Percentiles rank a stretch among this genome's conserved stretches.
These are phyloP conservation scores for Pezizomycotina sp. DNA, from an alignment of 2,329 filamentous ascomycete species.

Conservation along the genomic window DNA sequence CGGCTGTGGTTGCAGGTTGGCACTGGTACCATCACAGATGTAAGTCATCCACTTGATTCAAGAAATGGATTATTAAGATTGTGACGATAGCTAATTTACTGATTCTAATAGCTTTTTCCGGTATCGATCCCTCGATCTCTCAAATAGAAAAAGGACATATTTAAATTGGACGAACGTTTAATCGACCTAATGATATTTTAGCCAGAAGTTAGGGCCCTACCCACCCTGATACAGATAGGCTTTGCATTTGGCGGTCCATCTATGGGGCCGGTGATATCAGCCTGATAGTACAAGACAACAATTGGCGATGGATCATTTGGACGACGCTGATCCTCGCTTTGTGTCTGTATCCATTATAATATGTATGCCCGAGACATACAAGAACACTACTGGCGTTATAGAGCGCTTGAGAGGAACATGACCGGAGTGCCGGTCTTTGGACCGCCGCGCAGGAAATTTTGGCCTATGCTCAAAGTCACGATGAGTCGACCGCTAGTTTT, in stretches of 20 bases:
- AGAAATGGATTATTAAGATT: too few species aligned
- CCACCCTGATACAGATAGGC: constrained; percentile 3
- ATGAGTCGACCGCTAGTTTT: constrained; percentile 1
- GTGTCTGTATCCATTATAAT: constrained; percentile 6
- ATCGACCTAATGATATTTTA: too few species aligned
- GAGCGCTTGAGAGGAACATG: constrained; percentile 5
- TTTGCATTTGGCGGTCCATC: constrained; percentile 4
- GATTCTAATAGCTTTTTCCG: too few species aligned
- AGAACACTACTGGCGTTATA: neutral
- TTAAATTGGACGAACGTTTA: too few species aligned
- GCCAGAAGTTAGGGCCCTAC: constrained; percentile 1
- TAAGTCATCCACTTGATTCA: too few species aligned
- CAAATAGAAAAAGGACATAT: too few species aligned
- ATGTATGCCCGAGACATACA: constrained; percentile 10
- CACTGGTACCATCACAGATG: constrained; percentile 4
- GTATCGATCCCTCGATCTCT: too few species aligned
- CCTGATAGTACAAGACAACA: constrained; percentile 1
- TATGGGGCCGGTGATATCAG: constrained; percentile 5
- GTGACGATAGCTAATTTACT: too few species aligned
- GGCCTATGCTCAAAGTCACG: neutral
- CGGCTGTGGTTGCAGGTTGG: neutral
- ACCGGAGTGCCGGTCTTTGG: constrained; percentile 2
- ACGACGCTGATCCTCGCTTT: constrained; percentile 3
- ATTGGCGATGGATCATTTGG: constrained; percentile 9
- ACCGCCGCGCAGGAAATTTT: neutral